Evolutionary conservation across 179 eudicot species (phyloP).

Genomic region (Carnegiea gigantea): DNA sequence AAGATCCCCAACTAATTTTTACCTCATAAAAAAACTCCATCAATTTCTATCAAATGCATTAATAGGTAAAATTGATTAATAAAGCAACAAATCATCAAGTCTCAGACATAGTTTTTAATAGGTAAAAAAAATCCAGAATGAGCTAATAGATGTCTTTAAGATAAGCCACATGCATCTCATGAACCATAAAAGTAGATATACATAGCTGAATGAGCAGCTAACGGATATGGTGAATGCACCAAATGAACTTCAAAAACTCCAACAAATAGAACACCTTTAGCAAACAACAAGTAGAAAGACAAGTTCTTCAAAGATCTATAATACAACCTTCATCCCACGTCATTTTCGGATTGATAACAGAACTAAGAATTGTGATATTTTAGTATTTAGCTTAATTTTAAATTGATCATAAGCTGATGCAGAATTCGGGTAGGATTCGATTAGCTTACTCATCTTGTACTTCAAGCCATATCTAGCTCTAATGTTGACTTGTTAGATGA

Average conservation of each 20-base stretch:
- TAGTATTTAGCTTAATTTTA: neutral
- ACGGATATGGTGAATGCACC: too few relatives aligned
- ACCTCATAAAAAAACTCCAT: neutral
- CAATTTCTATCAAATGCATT: neutral
- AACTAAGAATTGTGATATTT: neutral
- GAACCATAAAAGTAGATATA: neutral
- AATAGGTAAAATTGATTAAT: neutral
- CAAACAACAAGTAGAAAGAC: neutral
- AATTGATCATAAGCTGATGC: neutral
- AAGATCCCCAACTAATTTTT: neutral
- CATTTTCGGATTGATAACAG: too few relatives aligned
- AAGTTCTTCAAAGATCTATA: neutral
- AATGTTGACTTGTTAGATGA: neutral
- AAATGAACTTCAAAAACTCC: too few relatives aligned
- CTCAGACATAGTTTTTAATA: conserved; percentile 79
- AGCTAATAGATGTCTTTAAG: conserved; percentile 42
- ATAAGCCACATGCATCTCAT: conserved; percentile 60
- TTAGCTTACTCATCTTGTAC: neutral
- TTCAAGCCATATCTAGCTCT: neutral
- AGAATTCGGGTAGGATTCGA: neutral
- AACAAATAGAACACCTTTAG: too few relatives aligned
- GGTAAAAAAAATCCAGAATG: conserved; percentile 78
- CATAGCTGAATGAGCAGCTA: too few relatives aligned
- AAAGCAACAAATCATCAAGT: conserved; percentile 47
- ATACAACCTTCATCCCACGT: neutral